Evolutionary conservation across 1,139 yeast species (phyloP).

Genomic region (Hanseniaspora gamundiae): DNA sequence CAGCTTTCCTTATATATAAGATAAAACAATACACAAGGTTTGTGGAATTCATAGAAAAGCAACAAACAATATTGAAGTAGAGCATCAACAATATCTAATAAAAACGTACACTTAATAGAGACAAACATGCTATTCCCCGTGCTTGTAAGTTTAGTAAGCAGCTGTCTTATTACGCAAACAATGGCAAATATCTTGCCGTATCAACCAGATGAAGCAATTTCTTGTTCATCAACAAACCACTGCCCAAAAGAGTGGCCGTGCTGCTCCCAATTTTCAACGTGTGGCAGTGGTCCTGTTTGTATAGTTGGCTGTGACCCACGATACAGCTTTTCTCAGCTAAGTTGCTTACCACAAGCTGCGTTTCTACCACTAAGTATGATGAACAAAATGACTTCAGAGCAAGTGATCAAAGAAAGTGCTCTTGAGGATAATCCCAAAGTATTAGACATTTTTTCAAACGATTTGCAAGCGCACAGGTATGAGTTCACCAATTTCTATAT

Average conservation of each 20-base stretch:
- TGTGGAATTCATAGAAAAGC: too few relatives aligned
- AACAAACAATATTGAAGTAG: too few relatives aligned
- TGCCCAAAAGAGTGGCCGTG: slow-evolving; percentile 73
- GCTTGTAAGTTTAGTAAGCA: too few relatives aligned
- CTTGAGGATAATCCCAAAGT: neutral
- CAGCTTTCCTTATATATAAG: too few relatives aligned
- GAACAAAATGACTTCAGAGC: slow-evolving; percentile 6
- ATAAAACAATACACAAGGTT: too few relatives aligned
- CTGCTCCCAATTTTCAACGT: slow-evolving; percentile 72
- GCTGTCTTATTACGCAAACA: neutral
- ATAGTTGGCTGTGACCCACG: slow-evolving; percentile 73
- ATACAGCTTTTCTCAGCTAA: slow-evolving; percentile 43
- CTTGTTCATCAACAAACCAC: slow-evolving; percentile 36
- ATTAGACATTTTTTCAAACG: too few relatives aligned
- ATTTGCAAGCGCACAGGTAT: too few relatives aligned
- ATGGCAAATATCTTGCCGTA: slow-evolving; percentile 6
- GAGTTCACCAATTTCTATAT: too few relatives aligned
- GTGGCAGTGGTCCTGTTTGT: slow-evolving; percentile 75
- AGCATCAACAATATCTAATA: too few relatives aligned
- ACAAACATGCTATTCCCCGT: too few relatives aligned
- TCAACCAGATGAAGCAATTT: slow-evolving; percentile 18
- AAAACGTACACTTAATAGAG: too few relatives aligned
- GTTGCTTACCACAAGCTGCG: slow-evolving; percentile 49
- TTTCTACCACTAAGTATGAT: slow-evolving; percentile 14
- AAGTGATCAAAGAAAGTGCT: neutral